Evolutionary conservation across 768 basidiomycete genomes (phyloP).

Genomic region (Terana coerulea): DNA sequence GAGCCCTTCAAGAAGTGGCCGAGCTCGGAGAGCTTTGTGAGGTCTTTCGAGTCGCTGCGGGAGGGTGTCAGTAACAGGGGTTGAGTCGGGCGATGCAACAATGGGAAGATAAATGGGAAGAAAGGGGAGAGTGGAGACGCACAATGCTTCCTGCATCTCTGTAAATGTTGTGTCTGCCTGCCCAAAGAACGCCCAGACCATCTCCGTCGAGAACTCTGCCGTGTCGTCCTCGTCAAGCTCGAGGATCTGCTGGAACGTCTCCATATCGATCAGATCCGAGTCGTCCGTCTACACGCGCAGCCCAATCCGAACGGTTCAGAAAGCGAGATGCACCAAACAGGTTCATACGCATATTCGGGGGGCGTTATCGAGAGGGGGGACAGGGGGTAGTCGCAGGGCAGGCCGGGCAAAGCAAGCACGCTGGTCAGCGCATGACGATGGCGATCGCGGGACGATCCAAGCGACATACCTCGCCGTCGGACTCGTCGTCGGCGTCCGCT

Average conservation of each 20-base stretch:
- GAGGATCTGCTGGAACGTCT: conserved; percentile 80
- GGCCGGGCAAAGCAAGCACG: not conserved
- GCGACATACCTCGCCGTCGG: conserved; percentile 1
- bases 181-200: conserved; percentile 76
- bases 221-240: conserved; percentile 88
- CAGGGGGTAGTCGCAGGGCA: not conserved
- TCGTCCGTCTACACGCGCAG: not conserved
- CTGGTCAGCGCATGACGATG: not conserved
- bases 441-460: not conserved
- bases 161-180: conserved; percentile 78
- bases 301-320: too few species aligned
- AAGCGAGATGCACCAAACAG: too few species aligned
- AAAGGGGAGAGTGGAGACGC: conserved; percentile 33
- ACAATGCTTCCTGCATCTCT: conserved; percentile 79
- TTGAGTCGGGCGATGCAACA: not conserved
- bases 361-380: not conserved
- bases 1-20: conserved; percentile 99
- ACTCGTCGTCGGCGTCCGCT: not conserved
- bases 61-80: conserved; percentile 12
- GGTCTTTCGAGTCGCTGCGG: conserved; percentile 52
- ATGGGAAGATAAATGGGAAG: not conserved
- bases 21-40: conserved; percentile 60
- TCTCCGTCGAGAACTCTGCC: conserved; percentile 71
- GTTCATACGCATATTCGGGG: not conserved
- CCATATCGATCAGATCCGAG: conserved; percentile 56